Conservation (phyloP, 352 stramenopile species). For the Pythium aphanidermatum region DNA sequence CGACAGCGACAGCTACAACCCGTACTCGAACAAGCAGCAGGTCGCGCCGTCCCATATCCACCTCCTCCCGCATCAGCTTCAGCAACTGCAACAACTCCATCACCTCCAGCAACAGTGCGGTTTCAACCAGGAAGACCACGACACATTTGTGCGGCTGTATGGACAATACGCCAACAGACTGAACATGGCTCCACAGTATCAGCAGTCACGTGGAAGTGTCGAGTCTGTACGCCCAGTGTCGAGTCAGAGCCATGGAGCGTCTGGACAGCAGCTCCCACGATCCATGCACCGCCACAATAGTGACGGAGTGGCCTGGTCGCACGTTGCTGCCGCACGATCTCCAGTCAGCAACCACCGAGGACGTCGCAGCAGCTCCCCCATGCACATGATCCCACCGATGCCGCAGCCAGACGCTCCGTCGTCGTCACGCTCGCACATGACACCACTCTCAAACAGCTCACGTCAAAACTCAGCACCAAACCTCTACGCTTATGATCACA, state of each 20-base stretch:
- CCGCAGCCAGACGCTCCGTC: constrained; percentile 6
- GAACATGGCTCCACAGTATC: too few relatives aligned
- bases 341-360: background rate
- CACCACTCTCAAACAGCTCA: background rate
- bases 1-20: constrained; percentile 7
- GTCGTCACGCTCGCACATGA: constrained; percentile 12
- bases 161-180: constrained; percentile 16
- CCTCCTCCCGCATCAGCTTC: constrained; percentile 6
- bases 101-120: constrained; percentile 14
- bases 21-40: constrained; percentile 3
- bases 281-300: background rate
- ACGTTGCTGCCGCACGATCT: background rate
- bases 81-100: constrained; percentile 14
- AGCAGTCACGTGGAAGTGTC: too few relatives aligned
- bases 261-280: too few relatives aligned
- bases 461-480: constrained; percentile 4
- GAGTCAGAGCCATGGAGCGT: too few relatives aligned
- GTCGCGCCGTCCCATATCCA: background rate
- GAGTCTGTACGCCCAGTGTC: too few relatives aligned
- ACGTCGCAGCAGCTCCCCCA: background rate
- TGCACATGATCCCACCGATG: constrained; percentile 19
- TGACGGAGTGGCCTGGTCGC: constrained; percentile 8
- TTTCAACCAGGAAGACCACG: constrained; percentile 10
- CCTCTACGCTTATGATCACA: constrained; percentile 1
- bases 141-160: constrained; percentile 13